Conservation (phyloP, 495 filamentous ascomycete species). For the Xylaria sp. region DNA sequence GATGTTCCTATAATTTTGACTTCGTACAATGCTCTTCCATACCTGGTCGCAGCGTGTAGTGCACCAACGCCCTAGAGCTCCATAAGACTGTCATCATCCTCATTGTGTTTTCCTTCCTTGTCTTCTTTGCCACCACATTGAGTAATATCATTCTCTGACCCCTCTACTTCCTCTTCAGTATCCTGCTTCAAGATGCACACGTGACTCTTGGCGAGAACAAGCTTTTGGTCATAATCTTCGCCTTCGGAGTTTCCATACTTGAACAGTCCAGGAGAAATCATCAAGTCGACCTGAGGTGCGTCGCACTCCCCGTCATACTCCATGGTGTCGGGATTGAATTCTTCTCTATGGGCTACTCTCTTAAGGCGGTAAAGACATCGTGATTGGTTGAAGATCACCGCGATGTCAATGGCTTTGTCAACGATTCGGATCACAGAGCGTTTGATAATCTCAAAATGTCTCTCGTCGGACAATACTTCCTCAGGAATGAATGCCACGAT, state of each 20-base stretch:
- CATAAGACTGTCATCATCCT: not conserved
- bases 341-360: not conserved
- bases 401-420: conserved; percentile 6
- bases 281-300: conserved; percentile 15
- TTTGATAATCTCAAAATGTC: not conserved
- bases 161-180: not conserved
- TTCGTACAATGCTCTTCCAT: not conserved
- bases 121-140: too few relatives aligned
- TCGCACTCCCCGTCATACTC: conserved; percentile 18
- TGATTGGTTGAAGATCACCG: conserved; percentile 20
- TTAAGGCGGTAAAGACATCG: not conserved
- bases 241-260: conserved; percentile 11
- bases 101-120: not conserved
- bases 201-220: conserved; percentile 13
- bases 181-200: conserved; percentile 1
- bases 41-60: not conserved
- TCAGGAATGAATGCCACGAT: not conserved
- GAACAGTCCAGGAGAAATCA: conserved; percentile 11
- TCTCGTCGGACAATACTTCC: not conserved
- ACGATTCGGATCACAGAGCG: not conserved
- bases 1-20: not conserved
- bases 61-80: not conserved
- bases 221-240: conserved; percentile 3
- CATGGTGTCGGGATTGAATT: not conserved
- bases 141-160: not conserved